A percentile compares a stretch with the other conserved stretches of the same genome.
These are phyloP conservation scores for Lanmaoa pseudosensibilis DNA, from an alignment of 768 basidiomycete species.

Conservation along the genomic window DNA sequence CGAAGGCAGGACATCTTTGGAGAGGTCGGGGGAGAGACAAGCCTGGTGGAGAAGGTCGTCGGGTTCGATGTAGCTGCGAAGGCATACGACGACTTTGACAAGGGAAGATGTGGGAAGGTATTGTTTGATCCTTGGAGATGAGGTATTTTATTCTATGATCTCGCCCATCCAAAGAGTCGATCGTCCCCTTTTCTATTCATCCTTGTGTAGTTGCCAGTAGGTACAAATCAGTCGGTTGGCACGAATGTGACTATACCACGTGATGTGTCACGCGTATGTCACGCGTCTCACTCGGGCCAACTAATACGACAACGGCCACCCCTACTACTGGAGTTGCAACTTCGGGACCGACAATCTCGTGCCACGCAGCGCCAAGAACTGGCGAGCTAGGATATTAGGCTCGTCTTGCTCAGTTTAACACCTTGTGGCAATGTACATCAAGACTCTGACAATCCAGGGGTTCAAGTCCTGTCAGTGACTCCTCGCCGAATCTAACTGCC, in stretches of 20 bases:
- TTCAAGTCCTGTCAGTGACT: conserved; percentile 89
- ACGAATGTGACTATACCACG: conserved; percentile 23
- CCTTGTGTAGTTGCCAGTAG: neutral
- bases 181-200: too few species aligned
- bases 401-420: neutral
- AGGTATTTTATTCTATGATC: neutral
- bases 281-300: neutral
- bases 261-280: conserved; percentile 22
- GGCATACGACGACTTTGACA: conserved; percentile 67
- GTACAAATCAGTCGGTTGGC: neutral
- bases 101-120: conserved; percentile 71
- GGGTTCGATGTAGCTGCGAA: conserved; percentile 55
- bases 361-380: neutral
- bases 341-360: neutral
- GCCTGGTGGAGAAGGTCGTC: conserved; percentile 69
- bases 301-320: neutral
- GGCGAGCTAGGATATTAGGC: neutral
- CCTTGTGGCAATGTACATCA: conserved; percentile 64
- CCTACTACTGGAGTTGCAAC: neutral
- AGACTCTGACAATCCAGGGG: conserved; percentile 87
- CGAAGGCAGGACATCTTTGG: conserved; percentile 74
- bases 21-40: conserved; percentile 58
- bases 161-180: neutral
- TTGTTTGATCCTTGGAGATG: conserved; percentile 73
- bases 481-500: neutral